Evolutionary conservation across 495 filamentous ascomycete genomes (phyloP), one percentile per base, ranked within the genome.

Genomic region (Trichocladium antarcticum): DNA sequence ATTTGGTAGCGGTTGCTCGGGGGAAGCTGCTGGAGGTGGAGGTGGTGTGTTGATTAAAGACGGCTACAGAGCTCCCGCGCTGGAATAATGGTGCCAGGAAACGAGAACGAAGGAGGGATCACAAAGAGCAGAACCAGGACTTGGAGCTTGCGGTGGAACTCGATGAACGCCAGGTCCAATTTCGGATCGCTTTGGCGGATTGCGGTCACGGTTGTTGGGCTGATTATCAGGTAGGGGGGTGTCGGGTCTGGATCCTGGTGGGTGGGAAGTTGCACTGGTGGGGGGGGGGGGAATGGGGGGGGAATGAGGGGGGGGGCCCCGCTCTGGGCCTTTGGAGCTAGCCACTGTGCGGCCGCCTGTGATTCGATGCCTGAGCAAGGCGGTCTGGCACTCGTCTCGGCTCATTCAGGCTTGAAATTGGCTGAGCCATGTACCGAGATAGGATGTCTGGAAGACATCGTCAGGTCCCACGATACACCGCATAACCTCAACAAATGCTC

Each of bases 321-420:
- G 56, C 58, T 56, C 49, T 50, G 50, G 47, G 43, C 35, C 47
- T 22, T 57, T 51, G 51, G 48, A 59, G 55, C 52, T 60, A 47
- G 42, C 3, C 32, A 29, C 28, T 16, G 36, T 47, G 31, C 17
- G 34, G 35, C 27, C 32, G 41, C 39, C 47, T 55, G 42, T 57
- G 60, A 58, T 60, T 63, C 60, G 60, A 55, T 45, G 46, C 42
- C 29, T 36, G 47, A n/a, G 41, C 49, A 38, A 56, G 42, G 58
- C 58, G 56, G 58, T 61, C 57, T 55, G 45, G 54, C 51, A 19
- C 37, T 54, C 29, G 57, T 58, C 55, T 58, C 57, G 53, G 49
- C 48, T 60, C 45, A 49, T 54, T 57, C 38, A 56, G 55, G 56
- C 50, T 56, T 16, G 32, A 46, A n/a, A 43, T 39, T 44, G n/a